A percentile compares a stretch with the other conserved stretches of the same genome.
These are phyloP conservation scores for Talaromyces sp. DNA, from an alignment of 2,329 filamentous ascomycete genomes.

Conservation along the genomic window DNA sequence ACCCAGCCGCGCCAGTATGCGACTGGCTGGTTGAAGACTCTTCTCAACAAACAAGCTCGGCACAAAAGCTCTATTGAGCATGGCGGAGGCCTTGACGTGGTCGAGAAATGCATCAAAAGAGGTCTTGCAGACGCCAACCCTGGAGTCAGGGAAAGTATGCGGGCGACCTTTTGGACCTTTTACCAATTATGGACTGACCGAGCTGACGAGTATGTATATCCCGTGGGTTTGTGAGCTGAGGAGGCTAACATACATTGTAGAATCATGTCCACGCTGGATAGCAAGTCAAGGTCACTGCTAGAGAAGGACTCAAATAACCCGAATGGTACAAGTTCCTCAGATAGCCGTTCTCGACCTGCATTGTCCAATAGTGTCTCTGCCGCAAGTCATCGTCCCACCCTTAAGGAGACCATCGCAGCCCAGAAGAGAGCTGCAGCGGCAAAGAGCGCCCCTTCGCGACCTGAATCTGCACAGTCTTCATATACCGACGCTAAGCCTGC, in stretches of 20 bases:
- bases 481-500: slow-evolving; percentile 40
- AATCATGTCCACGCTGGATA: slow-evolving; percentile 73
- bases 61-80: slow-evolving; percentile 84
- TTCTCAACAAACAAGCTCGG: slow-evolving; percentile 68
- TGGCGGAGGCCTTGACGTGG: slow-evolving; percentile 70
- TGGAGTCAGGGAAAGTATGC: slow-evolving; percentile 78
- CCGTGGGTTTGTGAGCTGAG: neutral
- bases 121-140: slow-evolving; percentile 87
- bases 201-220: slow-evolving; percentile 61
- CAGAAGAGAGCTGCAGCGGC: slow-evolving; percentile 58
- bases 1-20: slow-evolving; percentile 76
- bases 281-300: slow-evolving; percentile 71
- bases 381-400: slow-evolving; percentile 43
- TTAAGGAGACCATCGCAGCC: slow-evolving; percentile 79
- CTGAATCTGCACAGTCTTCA: slow-evolving; percentile 54
- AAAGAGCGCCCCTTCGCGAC: slow-evolving; percentile 46
- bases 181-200: slow-evolving; percentile 69
- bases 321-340: slow-evolving; percentile 12
- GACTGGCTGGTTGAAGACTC: slow-evolving; percentile 75
- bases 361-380: slow-evolving; percentile 16
- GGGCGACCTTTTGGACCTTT: slow-evolving; percentile 82
- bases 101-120: slow-evolving; percentile 86
- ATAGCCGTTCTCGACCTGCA: slow-evolving; percentile 16
- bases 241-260: slow-evolving; percentile 37
- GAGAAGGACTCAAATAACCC: slow-evolving; percentile 77